Evolutionary conservation across 2,329 filamentous ascomycete genomes (phyloP).

Genomic region (Podosphaera xanthii): DNA sequence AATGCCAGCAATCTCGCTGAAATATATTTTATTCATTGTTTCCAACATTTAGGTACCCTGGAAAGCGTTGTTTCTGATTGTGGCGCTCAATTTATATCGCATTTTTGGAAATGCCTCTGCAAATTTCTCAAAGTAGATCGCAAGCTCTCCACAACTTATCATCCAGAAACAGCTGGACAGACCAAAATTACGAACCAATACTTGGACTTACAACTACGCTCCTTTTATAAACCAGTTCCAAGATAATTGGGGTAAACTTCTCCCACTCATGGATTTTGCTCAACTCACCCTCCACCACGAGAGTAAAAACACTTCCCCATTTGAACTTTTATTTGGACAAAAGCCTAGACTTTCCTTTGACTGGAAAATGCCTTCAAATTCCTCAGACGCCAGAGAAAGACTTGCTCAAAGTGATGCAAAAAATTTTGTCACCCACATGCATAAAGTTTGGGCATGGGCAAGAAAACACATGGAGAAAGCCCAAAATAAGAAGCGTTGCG

Average conservation of each 20-base stretch:
- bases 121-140: slow-evolving; percentile 2
- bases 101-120: slow-evolving; percentile 6
- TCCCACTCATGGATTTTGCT: neutral
- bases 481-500: neutral
- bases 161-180: slow-evolving; percentile 6
- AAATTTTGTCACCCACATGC: neutral
- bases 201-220: slow-evolving; percentile 5
- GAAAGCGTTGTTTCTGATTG: no score
- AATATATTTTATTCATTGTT: neutral
- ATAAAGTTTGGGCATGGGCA: neutral
- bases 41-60: neutral
- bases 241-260: neutral
- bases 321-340: neutral
- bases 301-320: neutral
- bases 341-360: neutral
- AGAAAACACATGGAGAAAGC: neutral
- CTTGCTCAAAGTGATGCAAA: neutral
- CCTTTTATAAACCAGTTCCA: slow-evolving; percentile 1
- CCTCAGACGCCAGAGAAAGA: neutral
- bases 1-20: neutral
- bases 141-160: slow-evolving; percentile 4
- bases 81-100: neutral
- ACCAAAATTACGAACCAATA: slow-evolving; percentile 8
- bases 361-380: neutral
- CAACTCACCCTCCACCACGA: neutral